Base-by-base conservation (phyloP, 1,139 yeast genomes). In the Kodamaea sp. region DNA sequence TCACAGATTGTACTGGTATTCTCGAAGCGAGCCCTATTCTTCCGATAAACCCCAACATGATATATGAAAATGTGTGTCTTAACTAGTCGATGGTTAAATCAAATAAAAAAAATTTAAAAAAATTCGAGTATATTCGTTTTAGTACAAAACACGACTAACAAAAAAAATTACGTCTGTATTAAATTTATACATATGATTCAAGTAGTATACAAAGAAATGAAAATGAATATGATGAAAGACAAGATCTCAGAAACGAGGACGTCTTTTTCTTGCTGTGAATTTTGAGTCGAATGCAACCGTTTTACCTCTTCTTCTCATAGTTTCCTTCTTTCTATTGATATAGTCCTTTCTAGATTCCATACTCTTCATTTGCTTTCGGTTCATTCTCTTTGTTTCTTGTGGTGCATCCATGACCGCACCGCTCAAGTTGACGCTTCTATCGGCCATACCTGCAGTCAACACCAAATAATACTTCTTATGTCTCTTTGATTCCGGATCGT, bases 251-350 rank as follows among this genome's bases (percentile, higher is more conserved):
- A 92, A 92, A 53, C 86, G 75, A 20, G 95, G 81, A 51, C 85
- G 79, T 76, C 99, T 83, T 73, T 84, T 84, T 66, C 99, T 79
- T 32, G 95, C 98, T 3, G 97, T 87, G 63, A 83, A 92, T 60
- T 84, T 88, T 41, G 96, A 85, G 60, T 92, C 98, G 47, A 74
- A 74, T 3, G 97, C 96, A 10, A 90, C 97, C 33, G 67, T 70
- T 58, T 85, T 85, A 42, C 98, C 98, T 58, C 97, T 79, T 61
- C 84, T 85, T 58, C 84, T 83, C 92, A 85, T 87, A 38, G 90
- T 72, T 40, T 87, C 96, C 73, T 94, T 92, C 86, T 92, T 92
- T 61, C 98, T 78, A 55, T 73, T 73, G 50, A 92, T 89, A 58
- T 75, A 92, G 10, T 83, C 95, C 62, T 88, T 89, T 54, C 76